A percentile compares a stretch with the other conserved stretches of the same genome.
Conservation (phyloP, 164 flowering plant genomes). For the Saururus chinensis region DNA sequence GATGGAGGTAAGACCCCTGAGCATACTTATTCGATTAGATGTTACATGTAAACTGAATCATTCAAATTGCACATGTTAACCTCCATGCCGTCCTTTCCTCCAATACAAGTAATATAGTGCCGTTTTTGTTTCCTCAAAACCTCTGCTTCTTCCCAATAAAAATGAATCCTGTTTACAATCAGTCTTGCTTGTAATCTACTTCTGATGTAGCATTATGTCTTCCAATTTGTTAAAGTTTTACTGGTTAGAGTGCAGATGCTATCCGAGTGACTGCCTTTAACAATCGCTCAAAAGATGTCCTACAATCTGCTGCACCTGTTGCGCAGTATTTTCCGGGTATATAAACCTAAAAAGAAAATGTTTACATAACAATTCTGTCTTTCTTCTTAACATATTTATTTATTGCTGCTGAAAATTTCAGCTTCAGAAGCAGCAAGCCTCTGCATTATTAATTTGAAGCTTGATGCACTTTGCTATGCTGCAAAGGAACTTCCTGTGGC, state of each 20-base stretch:
- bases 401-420: constrained; percentile 14
- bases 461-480: constrained; percentile 72
- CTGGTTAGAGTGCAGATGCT: constrained; percentile 71
- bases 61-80: not conserved
- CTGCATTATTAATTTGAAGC: constrained; percentile 38
- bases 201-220: too few relatives aligned
- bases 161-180: too few relatives aligned
- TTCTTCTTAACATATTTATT: not conserved
- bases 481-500: constrained; percentile 44
- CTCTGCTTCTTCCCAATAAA: too few relatives aligned
- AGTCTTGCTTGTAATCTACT: too few relatives aligned
- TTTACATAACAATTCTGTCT: not conserved
- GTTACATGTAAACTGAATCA: not conserved
- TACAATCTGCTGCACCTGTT: constrained; percentile 39
- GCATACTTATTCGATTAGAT: not conserved
- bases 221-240: constrained; percentile 3
- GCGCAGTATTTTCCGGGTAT: constrained; percentile 83
- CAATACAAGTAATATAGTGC: too few relatives aligned
- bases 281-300: constrained; percentile 39
- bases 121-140: too few relatives aligned
- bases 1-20: constrained; percentile 33
- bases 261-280: constrained; percentile 50
- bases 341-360: not conserved
- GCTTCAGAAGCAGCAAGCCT: constrained; percentile 51
- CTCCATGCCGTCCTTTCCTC: not conserved